Conservation (phyloP, 768 basidiomycete species). For the Tephrocybe sp. region DNA sequence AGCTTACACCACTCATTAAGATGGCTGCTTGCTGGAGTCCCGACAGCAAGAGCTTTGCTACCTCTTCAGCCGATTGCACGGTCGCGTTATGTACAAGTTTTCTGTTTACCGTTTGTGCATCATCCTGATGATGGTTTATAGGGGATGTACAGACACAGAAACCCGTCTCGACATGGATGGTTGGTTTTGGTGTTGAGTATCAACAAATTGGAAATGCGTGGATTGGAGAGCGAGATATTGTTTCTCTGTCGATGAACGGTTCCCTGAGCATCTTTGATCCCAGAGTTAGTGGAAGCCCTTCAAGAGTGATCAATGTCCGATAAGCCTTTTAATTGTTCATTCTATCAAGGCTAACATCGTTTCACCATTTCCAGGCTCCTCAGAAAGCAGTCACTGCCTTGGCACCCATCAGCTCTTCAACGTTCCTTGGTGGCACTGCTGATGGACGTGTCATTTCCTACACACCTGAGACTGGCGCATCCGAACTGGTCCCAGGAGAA, state of each 20-base stretch:
- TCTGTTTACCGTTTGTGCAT: background rate
- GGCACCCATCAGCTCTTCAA: conserved; percentile 40
- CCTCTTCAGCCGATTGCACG: conserved; percentile 82
- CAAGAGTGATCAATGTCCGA: conserved; percentile 59
- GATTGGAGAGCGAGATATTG: conserved; percentile 66
- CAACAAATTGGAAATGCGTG: conserved; percentile 93
- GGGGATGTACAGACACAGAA: conserved; percentile 83
- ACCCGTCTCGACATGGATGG: conserved; percentile 60
- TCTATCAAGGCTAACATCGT: background rate
- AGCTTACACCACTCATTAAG: conserved; percentile 36
- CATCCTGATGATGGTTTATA: conserved; percentile 24
- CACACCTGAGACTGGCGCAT: conserved; percentile 45
- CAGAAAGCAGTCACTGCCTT: conserved; percentile 78
- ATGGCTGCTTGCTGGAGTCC: conserved; percentile 80
- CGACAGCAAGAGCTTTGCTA: conserved; percentile 70
- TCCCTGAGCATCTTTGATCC: conserved; percentile 81
- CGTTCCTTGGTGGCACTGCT: conserved; percentile 78
- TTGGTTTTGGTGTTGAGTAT: conserved; percentile 70
- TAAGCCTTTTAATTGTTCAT: background rate
- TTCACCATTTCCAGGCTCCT: conserved; percentile 51
- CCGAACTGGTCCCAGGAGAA: conserved; percentile 50
- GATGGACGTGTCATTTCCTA: conserved; percentile 76
- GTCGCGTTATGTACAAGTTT: conserved; percentile 75
- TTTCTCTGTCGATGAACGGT: conserved; percentile 82
- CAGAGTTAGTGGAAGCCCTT: conserved; percentile 57